These are phyloP conservation scores for Candida sithepensis DNA, from an alignment of 805 yeast species.

Conservation along the genomic window DNA sequence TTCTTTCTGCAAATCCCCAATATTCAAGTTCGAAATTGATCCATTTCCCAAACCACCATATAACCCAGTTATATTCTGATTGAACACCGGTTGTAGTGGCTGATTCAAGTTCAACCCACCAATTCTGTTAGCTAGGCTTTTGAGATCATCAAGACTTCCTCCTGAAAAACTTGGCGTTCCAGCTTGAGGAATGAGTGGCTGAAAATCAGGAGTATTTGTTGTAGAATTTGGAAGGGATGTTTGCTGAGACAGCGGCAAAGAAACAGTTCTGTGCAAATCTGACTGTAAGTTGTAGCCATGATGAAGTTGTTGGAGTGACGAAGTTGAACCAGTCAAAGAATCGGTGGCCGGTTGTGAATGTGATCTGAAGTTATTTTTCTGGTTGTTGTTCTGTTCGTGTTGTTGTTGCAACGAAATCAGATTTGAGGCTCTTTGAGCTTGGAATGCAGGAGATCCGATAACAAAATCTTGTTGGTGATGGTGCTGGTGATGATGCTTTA, in stretches of 20 bases:
- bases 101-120: slow-evolving; percentile 20
- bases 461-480: slow-evolving; percentile 1
- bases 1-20: slow-evolving; percentile 4
- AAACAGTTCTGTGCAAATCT: slow-evolving; percentile 14
- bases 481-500: slow-evolving; percentile 3
- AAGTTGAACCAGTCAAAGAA: neutral
- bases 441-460: slow-evolving; percentile 1
- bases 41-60: slow-evolving; percentile 2
- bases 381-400: slow-evolving; percentile 3
- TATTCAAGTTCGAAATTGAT: slow-evolving; percentile 8
- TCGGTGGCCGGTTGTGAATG: slow-evolving; percentile 5
- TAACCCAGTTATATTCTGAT: slow-evolving; percentile 1
- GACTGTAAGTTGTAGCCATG: slow-evolving; percentile 7
- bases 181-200: slow-evolving; percentile 14
- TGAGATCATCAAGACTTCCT: slow-evolving; percentile 13
- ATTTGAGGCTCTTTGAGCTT: slow-evolving; percentile 2
- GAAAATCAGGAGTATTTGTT: slow-evolving; percentile 16
- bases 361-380: slow-evolving; percentile 5
- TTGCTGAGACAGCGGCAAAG: slow-evolving; percentile 11
- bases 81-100: slow-evolving; percentile 1
- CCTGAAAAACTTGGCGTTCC: slow-evolving; percentile 13
- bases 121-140: slow-evolving; percentile 17
- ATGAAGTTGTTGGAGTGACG: slow-evolving; percentile 1
- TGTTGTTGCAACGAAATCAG: slow-evolving; percentile 2
- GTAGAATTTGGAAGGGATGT: slow-evolving; percentile 14